Base-by-base conservation (phyloP, 2,329 filamentous ascomycete genomes). In the Onygenales sp. region DNA sequence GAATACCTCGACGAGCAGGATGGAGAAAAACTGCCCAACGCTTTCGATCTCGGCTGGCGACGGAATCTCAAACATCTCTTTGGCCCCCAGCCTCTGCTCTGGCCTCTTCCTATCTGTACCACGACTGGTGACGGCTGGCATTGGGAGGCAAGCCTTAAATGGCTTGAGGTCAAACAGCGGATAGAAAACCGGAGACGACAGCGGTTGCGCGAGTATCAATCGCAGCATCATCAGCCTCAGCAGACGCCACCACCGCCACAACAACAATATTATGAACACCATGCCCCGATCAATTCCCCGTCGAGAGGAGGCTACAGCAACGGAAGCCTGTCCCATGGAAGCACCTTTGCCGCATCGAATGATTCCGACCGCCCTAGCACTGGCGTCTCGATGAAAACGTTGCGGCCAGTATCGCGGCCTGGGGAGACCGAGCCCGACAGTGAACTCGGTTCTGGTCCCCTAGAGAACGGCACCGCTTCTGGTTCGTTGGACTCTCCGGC, bases 51-150 rank as follows among this genome's bases (percentile, higher is more conserved):
- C 2, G 93, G 93, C 55, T 86, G 85, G 79, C 83, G 80, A 54
- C 80, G 79, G 43, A 98, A 98, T 66, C 69, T 97, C 5, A 66
- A 72, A 1, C 88, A 95, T 66, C 78, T 98, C 2, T 89, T 98
- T 59, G 93, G 93, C 0, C 80, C 82, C 0, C 81, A 75, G 1
- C 84, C 83, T 1, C 70, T 81, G 31, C 75, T 93, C 7, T 97
- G 93, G 92, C 72, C 78, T 32, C 57, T 97, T 1, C 93, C 93
- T 0, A 74, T 97, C 45, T 83, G 81, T 68, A 97, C 87, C 64
- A 95, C 90, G 2, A 87, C 83, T 0, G 92, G 92, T 36, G 89
- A 98, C 67, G 93, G 93, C 21, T 98, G 92, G 92, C 79, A 78
- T 44, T 98, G 93, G 93, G 90, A 96, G 63, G 81, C 91, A 0